phyloP scores from a whole-genome alignment of 2,329 filamentous ascomycete species.

The Alternaria ethzedia region DNA sequence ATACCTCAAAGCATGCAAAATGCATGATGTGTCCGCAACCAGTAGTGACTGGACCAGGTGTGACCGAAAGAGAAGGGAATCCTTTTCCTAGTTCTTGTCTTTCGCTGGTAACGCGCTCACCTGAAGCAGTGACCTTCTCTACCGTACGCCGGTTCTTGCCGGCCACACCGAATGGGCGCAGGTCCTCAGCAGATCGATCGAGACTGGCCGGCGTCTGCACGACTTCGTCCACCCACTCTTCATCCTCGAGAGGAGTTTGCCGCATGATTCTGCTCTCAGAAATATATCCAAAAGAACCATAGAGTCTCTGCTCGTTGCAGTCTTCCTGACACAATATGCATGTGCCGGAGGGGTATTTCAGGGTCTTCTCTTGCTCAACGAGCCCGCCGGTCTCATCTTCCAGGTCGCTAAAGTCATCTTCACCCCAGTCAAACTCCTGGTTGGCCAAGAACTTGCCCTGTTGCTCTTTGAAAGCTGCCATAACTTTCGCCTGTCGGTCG shows the following conservation, averaged over 20 bases:
- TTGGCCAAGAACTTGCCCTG: conserved; percentile 93
- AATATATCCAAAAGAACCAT: conserved; percentile 91
- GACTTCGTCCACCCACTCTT: conserved; percentile 84
- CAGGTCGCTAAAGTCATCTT: conserved; percentile 78
- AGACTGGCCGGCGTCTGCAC: conserved; percentile 78
- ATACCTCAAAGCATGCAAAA: conserved; percentile 91
- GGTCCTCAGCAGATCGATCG: conserved; percentile 80
- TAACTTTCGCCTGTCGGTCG: conserved; percentile 88
- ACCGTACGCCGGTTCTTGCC: conserved; percentile 82
- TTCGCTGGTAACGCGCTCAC: conserved; percentile 74
- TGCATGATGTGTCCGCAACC: conserved; percentile 99
- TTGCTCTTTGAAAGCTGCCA: conserved; percentile 98
- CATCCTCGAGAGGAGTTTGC: conserved; percentile 81
- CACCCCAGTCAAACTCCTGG: conserved; percentile 88
- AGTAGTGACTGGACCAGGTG: conserved; percentile 80
- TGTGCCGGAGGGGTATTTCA: conserved; percentile 90
- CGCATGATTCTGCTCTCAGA: conserved; percentile 85
- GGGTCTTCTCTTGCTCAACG: conserved; percentile 72
- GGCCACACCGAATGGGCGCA: conserved; percentile 89
- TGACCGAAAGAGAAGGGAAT: conserved; percentile 72
- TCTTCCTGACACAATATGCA: conserved; percentile 98
- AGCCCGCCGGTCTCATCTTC: conserved; percentile 66
- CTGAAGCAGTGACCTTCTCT: conserved; percentile 75
- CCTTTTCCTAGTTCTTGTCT: conserved; percentile 87
- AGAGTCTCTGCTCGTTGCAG: conserved; percentile 84